phyloP scores from a whole-genome alignment of 352 stramenopile genomes.

The Aphanomyces stellatus region DNA sequence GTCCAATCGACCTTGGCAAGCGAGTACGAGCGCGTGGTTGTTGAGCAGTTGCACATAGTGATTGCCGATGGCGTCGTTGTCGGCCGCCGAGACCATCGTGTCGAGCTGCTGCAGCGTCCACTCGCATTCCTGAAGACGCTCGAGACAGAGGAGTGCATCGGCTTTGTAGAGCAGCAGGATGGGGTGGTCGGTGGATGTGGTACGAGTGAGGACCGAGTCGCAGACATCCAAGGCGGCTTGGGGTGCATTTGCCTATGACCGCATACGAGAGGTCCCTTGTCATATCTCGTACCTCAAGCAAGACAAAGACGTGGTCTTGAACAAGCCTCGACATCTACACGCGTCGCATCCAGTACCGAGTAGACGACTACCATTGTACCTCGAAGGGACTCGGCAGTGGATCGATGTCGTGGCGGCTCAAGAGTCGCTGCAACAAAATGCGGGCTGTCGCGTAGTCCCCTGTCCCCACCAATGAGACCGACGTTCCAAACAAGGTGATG shows the following conservation, averaged over 20 bases:
- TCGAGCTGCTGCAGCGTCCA: constrained; percentile 29
- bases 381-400: constrained; percentile 10
- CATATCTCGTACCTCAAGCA: constrained; percentile 17
- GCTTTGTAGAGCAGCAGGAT: constrained; percentile 50
- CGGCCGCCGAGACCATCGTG: not conserved
- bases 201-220: not conserved
- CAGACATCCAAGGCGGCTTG: not conserved
- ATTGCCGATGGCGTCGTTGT: constrained; percentile 31
- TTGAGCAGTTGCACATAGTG: constrained; percentile 57
- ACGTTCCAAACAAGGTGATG: not conserved
- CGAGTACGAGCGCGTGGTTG: constrained; percentile 53
- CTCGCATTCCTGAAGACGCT: constrained; percentile 51
- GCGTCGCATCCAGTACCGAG: too few species aligned
- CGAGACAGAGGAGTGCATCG: constrained; percentile 65
- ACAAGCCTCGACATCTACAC: constrained; percentile 8
- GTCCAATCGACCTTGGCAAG: constrained; percentile 32
- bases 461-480: not conserved
- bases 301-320: constrained; percentile 8
- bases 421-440: not conserved
- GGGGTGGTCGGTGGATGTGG: not conserved
- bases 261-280: not conserved
- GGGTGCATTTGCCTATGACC: not conserved
- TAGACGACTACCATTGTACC: too few species aligned
- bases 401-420: too few species aligned
- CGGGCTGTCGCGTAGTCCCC: not conserved